Evolutionary conservation across 139 green algal species (phyloP).

Genomic region (Monoraphidium neglectum): DNA sequence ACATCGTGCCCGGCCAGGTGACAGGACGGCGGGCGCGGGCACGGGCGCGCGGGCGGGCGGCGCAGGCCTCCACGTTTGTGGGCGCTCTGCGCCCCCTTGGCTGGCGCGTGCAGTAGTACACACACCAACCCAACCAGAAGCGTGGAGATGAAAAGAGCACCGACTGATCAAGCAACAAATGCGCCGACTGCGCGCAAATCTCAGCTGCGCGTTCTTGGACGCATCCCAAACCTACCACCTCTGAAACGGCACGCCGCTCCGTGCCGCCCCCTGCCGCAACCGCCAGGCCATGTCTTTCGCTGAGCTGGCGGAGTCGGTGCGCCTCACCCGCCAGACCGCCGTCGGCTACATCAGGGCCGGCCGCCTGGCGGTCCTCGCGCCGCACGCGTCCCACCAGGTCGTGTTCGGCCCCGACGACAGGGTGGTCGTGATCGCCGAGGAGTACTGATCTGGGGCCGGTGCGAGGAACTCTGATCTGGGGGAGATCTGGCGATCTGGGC

Average conservation of each 20-base stretch:
- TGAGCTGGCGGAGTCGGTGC: conserved; percentile 45
- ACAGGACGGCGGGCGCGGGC: not conserved
- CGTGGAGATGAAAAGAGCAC: not conserved
- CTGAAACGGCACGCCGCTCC: not conserved
- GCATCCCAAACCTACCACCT: not conserved
- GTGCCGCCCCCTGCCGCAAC: not conserved
- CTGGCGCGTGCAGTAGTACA: not conserved
- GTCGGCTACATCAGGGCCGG: conserved; percentile 34
- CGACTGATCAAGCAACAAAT: not conserved
- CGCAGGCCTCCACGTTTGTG: not conserved
- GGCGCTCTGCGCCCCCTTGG: not conserved
- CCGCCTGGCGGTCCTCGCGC: conserved; percentile 10
- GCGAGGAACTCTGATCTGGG: too few relatives aligned
- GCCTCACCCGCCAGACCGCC: conserved; percentile 44
- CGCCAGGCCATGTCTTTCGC: conserved; percentile 35
- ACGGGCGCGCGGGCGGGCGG: too few relatives aligned
- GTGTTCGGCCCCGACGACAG: conserved; percentile 13
- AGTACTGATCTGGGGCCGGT: not conserved
- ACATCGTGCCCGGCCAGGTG: conserved; percentile 38
- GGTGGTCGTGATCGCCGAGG: conserved; percentile 1
- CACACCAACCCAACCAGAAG: not conserved
- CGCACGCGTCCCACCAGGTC: not conserved
- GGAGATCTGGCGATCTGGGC: too few relatives aligned
- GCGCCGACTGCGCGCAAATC: not conserved
- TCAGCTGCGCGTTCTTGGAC: not conserved